phyloP scores from a whole-genome alignment of 2,329 filamentous ascomycete genomes.

The Penicillium concentricum region DNA sequence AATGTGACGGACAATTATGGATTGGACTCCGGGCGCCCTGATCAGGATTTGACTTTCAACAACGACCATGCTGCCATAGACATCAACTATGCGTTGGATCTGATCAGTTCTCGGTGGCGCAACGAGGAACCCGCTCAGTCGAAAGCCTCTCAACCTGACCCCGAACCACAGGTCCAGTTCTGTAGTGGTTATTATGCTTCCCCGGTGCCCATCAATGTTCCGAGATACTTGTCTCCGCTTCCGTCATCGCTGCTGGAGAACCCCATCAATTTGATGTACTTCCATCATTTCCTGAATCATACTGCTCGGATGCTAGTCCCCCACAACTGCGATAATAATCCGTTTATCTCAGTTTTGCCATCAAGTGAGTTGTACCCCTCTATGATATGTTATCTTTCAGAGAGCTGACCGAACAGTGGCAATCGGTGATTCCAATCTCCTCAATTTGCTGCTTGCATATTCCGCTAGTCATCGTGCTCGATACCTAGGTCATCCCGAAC shows the following conservation, averaged over 20 bases:
- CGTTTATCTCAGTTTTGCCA: constrained; percentile 61
- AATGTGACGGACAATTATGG: constrained; percentile 57
- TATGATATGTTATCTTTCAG: constrained; percentile 30
- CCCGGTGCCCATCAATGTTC: constrained; percentile 64
- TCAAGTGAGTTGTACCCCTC: constrained; percentile 52
- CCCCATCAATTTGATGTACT: constrained; percentile 76
- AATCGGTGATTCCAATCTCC: constrained; percentile 55
- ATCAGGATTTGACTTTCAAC: constrained; percentile 69
- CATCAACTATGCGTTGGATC: constrained; percentile 42
- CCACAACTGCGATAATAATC: constrained; percentile 61
- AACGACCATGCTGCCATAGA: constrained; percentile 68
- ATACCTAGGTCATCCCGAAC: constrained; percentile 70
- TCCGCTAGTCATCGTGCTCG: constrained; percentile 80
- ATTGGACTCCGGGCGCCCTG: constrained; percentile 67
- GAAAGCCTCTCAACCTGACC: background rate
- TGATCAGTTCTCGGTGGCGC: constrained; percentile 21
- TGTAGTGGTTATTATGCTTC: constrained; percentile 69
- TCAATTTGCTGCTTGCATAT: constrained; percentile 76
- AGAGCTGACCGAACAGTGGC: constrained; percentile 50
- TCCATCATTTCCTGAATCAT: constrained; percentile 74
- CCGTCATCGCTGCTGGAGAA: constrained; percentile 63
- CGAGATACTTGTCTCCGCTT: constrained; percentile 56
- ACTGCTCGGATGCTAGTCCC: constrained; percentile 67
- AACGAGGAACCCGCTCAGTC: constrained; percentile 8
- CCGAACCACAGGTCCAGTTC: constrained; percentile 37